These are phyloP conservation scores for Xylaria multiplex DNA, from an alignment of 2,329 filamentous ascomycete species.

Conservation along the genomic window DNA sequence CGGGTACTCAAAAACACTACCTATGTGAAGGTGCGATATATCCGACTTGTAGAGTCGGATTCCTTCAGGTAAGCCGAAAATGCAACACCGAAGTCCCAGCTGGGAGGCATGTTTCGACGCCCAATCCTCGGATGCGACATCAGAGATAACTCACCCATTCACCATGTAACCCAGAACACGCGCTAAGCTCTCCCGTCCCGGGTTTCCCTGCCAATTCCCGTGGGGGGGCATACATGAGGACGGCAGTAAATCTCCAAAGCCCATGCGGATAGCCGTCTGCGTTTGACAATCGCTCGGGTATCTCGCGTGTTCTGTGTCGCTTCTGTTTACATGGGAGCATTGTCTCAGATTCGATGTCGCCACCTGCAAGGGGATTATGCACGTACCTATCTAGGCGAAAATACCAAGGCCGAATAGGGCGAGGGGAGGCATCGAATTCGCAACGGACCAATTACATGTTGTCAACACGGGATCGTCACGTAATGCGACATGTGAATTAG, in stretches of 20 bases:
- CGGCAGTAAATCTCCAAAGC: constrained; percentile 10
- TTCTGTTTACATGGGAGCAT: constrained; percentile 9
- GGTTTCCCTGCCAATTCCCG: constrained; percentile 1
- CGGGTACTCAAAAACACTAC: not conserved
- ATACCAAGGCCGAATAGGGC: not conserved
- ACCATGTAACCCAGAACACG: not conserved
- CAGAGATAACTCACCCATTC: not conserved
- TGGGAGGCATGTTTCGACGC: constrained; percentile 9
- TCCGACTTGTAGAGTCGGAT: no score
- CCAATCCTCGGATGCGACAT: constrained; percentile 24
- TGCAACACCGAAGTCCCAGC: not conserved
- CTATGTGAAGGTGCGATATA: not conserved
- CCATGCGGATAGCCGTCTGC: not conserved
- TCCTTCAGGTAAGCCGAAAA: not conserved
- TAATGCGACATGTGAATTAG: not conserved
- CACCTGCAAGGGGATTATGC: not conserved
- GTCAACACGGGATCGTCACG: not conserved
- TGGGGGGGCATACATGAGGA: constrained; percentile 9
- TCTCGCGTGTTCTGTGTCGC: not conserved
- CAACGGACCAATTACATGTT: no score
- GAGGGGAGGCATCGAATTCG: not conserved
- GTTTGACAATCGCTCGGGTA: constrained; percentile 22
- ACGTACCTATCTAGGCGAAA: not conserved
- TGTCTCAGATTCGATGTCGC: constrained; percentile 12
- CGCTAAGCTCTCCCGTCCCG: not conserved